Base-by-base conservation (phyloP, 2,329 filamentous ascomycete genomes). In the Scedosporium dehoogii region DNA sequence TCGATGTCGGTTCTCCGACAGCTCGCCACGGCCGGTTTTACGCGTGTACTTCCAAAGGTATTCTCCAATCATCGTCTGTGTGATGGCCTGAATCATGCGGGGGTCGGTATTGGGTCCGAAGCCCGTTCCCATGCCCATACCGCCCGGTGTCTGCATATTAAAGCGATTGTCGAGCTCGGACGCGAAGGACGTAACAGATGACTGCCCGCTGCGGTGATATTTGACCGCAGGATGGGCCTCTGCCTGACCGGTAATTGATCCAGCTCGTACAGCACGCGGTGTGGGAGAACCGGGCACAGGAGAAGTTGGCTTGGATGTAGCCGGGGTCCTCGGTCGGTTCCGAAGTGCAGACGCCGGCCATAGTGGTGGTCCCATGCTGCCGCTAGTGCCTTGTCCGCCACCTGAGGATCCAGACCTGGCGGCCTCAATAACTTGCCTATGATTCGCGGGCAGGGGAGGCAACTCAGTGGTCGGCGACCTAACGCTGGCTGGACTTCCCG, bases 21-120 rank as follows among this genome's bases (percentile, higher is more conserved):
- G 86, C 66, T 92, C 90, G 62, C 87, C 89, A 25, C 93, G 88
- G n/a, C 92, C 92, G 64, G 92, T 83, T 78, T 94, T 96, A 69
- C 94, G 89, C 0, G 94, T 99, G 75, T 99, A 99, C 74, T 99
- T 99, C 94, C 94, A 99, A 48, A 99, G 81, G 73, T 93, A 97
- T 73, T 99, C 94, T 62, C 94, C 94, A 71, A 99, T 97, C 94
- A 99, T 99, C 18, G 94, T 97, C 75, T 99, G 93, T 2, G 94
- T 99, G 67, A 99, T 97, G 58, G 94, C 94, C 77, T 97, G 92
- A 68, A 99, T 97, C 92, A 99, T 97, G 69, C 93, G 90, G 65
- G 93, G 93, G 76, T 99, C 94, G 4, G 92, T 96, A 66, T 84
- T 84, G 21, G 86, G 79, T 9, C 85, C 84, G 64, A 94, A 83